phyloP scores from a whole-genome alignment of 768 basidiomycete species.

The Lanmaoa pseudosensibilis region DNA sequence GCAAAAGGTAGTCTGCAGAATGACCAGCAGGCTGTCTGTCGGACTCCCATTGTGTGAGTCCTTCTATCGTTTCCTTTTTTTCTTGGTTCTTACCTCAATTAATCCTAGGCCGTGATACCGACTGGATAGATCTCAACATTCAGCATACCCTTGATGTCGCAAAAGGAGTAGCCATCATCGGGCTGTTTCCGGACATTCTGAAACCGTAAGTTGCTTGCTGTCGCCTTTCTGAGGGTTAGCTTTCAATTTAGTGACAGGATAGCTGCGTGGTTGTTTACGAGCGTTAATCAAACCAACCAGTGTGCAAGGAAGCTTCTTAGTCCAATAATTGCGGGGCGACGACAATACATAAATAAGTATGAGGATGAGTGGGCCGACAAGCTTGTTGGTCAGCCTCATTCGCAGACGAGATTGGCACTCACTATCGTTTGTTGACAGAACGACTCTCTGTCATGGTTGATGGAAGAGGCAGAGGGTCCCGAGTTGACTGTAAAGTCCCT shows the following conservation, averaged over 20 bases:
- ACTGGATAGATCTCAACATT: conserved; percentile 35
- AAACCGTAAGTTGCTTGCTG: not conserved
- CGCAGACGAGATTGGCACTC: not conserved
- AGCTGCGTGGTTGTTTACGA: conserved; percentile 12
- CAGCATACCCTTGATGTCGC: conserved; percentile 31
- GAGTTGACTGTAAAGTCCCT: conserved; percentile 22
- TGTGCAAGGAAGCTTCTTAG: conserved; percentile 20
- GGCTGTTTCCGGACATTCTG: conserved; percentile 28
- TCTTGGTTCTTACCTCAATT: conserved; percentile 6
- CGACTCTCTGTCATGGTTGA: conserved; percentile 35
- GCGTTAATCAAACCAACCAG: not conserved
- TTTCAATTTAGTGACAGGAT: not conserved
- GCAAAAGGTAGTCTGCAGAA: conserved; percentile 25
- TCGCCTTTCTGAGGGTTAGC: not conserved
- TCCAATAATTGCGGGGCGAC: conserved; percentile 33
- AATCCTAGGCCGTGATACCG: conserved; percentile 40
- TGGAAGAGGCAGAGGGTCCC: conserved; percentile 24
- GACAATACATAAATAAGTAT: conserved; percentile 17
- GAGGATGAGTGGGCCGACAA: conserved; percentile 31
- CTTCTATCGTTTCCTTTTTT: not conserved
- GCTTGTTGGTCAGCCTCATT: conserved; percentile 21
- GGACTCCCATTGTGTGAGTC: conserved; percentile 46
- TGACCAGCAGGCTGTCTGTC: conserved; percentile 48
- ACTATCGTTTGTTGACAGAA: conserved; percentile 13
- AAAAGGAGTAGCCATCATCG: conserved; percentile 18